These are phyloP conservation scores for Knoxia roxburghii DNA, from an alignment of 257 asterid genomes.

Conservation along the genomic window DNA sequence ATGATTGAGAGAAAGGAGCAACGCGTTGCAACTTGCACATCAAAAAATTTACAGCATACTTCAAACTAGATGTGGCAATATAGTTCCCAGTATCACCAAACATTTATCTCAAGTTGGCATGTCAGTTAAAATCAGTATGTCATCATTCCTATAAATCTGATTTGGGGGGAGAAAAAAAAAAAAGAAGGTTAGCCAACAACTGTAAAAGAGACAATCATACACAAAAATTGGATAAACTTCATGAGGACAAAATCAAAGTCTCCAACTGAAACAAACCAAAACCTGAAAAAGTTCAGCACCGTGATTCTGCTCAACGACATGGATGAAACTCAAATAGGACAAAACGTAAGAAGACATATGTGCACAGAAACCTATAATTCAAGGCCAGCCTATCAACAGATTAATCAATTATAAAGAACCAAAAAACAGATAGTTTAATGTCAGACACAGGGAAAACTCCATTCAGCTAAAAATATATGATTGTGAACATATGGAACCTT, in stretches of 20 bases:
- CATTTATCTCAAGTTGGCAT: neutral
- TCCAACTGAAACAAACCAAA: neutral
- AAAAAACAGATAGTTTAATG: neutral
- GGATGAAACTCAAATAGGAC: neutral
- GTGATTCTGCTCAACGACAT: neutral
- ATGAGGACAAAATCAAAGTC: neutral
- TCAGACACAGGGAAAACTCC: neutral
- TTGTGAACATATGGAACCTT: neutral
- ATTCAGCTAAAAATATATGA: neutral
- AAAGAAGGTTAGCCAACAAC: neutral
- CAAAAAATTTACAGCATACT: neutral
- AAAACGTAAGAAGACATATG: neutral
- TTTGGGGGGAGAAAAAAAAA: too few relatives aligned
- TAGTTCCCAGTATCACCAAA: neutral
- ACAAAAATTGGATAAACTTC: neutral
- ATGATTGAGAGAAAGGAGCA: neutral
- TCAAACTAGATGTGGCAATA: neutral
- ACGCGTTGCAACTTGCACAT: neutral
- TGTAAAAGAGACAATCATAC: neutral
- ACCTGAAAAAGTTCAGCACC: neutral
- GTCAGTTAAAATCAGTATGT: neutral
- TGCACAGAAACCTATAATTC: neutral
- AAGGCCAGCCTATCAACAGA: neutral
- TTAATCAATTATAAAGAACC: neutral
- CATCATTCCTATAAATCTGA: neutral